These are phyloP conservation scores for Boletellus ananas DNA, from an alignment of 768 basidiomycete species.

Conservation along the genomic window DNA sequence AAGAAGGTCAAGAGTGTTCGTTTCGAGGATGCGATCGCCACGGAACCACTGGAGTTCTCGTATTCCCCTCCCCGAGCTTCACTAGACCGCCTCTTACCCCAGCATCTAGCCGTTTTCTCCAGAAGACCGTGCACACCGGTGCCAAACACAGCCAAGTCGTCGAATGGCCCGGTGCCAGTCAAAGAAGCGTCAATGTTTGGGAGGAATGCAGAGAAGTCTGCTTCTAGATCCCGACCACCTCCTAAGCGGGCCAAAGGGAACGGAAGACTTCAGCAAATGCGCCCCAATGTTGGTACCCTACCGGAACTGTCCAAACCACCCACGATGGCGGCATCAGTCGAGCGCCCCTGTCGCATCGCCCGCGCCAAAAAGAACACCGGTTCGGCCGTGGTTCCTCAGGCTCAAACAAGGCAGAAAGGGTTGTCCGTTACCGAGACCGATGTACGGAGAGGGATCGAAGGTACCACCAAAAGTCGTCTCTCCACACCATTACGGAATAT, in stretches of 20 bases:
- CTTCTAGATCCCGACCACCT: slow-evolving; percentile 11
- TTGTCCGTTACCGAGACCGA: slow-evolving; percentile 9
- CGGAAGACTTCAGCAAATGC: slow-evolving; percentile 4
- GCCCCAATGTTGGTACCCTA: neutral
- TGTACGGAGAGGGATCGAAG: slow-evolving; percentile 25
- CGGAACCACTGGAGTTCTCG: slow-evolving; percentile 1
- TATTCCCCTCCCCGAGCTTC: neutral
- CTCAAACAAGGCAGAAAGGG: slow-evolving; percentile 16
- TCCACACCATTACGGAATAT: slow-evolving; percentile 30
- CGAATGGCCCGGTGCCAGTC: neutral
- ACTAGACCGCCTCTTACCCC: slow-evolving; percentile 8
- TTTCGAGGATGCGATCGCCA: slow-evolving; percentile 26
- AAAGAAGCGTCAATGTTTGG: slow-evolving; percentile 1
- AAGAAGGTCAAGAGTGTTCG: slow-evolving; percentile 40
- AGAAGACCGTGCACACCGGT: slow-evolving; percentile 13
- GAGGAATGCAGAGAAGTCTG: slow-evolving; percentile 5
- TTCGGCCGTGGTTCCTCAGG: neutral
- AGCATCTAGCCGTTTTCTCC: neutral
- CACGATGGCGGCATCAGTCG: slow-evolving; percentile 1
- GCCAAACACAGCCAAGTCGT: neutral
- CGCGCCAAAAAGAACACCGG: slow-evolving; percentile 15
- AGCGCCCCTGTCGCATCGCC: slow-evolving; percentile 15
- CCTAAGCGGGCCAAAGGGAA: slow-evolving; percentile 12
- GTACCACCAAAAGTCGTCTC: slow-evolving; percentile 23
- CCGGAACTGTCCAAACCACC: slow-evolving; percentile 5